Percentiles rank a stretch among this genome's conserved stretches.
Conservation (phyloP, 352 stramenopile species). For the Phytophthora brassicae region DNA sequence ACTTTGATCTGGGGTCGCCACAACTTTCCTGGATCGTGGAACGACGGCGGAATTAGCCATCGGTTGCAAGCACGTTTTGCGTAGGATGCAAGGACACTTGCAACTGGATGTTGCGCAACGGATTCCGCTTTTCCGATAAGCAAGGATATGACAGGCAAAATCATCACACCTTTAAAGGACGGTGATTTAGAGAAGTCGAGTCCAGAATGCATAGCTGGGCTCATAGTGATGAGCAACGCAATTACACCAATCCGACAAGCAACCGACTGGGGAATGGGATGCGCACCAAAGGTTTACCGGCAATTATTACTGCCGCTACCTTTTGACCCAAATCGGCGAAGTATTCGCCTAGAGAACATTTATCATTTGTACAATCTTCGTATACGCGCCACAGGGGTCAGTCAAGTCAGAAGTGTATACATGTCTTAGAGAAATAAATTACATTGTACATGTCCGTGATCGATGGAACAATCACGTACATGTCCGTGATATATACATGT, state of each 20-base stretch:
- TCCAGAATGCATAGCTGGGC: background rate
- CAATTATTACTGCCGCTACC: background rate
- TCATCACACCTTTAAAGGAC: conserved; percentile 6
- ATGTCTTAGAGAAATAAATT: background rate
- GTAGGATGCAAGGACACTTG: background rate
- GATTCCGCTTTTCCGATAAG: conserved; percentile 11
- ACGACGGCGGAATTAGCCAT: conserved; percentile 7
- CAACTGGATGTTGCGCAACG: conserved; percentile 1
- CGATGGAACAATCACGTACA: too few relatives aligned
- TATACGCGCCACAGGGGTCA: conserved; percentile 1
- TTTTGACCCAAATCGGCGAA: background rate
- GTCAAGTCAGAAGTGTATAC: conserved; percentile 16
- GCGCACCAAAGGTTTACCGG: background rate
- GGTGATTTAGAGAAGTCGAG: conserved; percentile 8
- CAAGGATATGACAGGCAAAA: conserved; percentile 1
- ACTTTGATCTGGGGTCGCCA: conserved; percentile 7
- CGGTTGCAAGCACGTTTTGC: background rate
- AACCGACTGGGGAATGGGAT: conserved; percentile 1
- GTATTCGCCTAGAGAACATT: background rate
- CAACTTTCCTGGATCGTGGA: conserved; percentile 10
- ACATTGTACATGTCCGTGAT: too few relatives aligned
- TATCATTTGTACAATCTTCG: conserved; percentile 11
- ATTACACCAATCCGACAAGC: conserved; percentile 7
- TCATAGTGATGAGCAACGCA: background rate
- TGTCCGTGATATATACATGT: too few relatives aligned